Conservation (phyloP, 305 asterid genomes). For the Ajuga reptans region DNA sequence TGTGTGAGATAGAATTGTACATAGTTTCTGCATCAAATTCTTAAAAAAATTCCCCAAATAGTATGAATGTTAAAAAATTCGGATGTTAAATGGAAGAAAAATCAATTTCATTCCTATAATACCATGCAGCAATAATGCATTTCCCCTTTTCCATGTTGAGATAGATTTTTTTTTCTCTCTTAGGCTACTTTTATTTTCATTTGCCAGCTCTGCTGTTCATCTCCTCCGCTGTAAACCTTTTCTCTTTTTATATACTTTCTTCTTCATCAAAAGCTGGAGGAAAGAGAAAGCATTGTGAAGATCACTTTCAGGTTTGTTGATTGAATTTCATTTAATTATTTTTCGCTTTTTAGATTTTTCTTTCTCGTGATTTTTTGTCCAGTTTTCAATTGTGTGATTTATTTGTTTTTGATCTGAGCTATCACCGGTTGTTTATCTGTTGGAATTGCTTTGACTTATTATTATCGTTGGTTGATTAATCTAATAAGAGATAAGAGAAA, state of each 20-base stretch:
- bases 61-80: neutral
- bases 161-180: neutral
- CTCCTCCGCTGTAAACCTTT: constrained; percentile 20
- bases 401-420: constrained; percentile 19
- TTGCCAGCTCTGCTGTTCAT: constrained; percentile 34
- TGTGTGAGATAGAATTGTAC: constrained; percentile 12
- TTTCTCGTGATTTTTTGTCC: neutral
- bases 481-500: neutral
- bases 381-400: neutral
- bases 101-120: constrained; percentile 12
- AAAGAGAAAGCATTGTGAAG: constrained; percentile 19
- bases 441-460: constrained; percentile 2
- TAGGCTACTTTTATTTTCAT: constrained; percentile 12
- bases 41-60: neutral
- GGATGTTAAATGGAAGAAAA: neutral
- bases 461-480: neutral
- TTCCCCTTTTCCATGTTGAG: constrained; percentile 3
- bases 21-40: constrained; percentile 6
- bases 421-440: neutral
- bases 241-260: constrained; percentile 20
- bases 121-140: constrained; percentile 30
- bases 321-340: neutral
- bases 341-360: neutral
- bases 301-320: constrained; percentile 22
- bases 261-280: constrained; percentile 15